phyloP scores from a whole-genome alignment of 345 rosid species.

The Durio zibethinus region DNA sequence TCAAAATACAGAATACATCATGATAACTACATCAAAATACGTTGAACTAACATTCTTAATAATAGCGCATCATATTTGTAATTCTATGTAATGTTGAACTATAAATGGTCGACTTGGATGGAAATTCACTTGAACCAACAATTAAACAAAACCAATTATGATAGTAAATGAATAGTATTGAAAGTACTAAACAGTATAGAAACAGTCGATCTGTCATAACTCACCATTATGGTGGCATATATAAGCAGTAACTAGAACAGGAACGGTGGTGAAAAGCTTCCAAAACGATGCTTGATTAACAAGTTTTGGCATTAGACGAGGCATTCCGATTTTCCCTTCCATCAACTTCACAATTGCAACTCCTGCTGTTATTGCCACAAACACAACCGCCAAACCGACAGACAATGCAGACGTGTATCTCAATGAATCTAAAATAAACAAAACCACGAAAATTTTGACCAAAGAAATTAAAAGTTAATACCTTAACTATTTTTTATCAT shows the following conservation, averaged over 20 bases:
- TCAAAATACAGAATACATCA: neutral
- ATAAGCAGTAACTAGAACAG: conserved; percentile 60
- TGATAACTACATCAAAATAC: neutral
- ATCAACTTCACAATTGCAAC: conserved; percentile 38
- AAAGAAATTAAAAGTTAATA: neutral
- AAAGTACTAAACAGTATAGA: neutral
- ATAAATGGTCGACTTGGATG: neutral
- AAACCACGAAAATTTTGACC: neutral
- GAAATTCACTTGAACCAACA: neutral
- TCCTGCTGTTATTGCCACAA: conserved; percentile 59
- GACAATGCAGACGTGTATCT: conserved; percentile 66
- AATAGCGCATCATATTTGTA: neutral
- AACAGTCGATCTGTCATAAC: conserved; percentile 15
- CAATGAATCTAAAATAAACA: conserved; percentile 48
- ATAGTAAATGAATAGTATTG: neutral
- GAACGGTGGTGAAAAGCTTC: conserved; percentile 63
- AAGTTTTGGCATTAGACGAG: conserved; percentile 47
- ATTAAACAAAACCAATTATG: neutral
- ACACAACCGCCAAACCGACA: conserved; percentile 56
- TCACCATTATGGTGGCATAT: conserved; percentile 67
- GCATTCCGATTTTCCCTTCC: conserved; percentile 47
- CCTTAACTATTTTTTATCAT: neutral
- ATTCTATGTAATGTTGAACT: neutral
- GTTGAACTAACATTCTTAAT: neutral
- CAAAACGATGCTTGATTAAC: conserved; percentile 54